Base-by-base conservation (phyloP, 148 eudicot species). In the Nepenthes gracilis region DNA sequence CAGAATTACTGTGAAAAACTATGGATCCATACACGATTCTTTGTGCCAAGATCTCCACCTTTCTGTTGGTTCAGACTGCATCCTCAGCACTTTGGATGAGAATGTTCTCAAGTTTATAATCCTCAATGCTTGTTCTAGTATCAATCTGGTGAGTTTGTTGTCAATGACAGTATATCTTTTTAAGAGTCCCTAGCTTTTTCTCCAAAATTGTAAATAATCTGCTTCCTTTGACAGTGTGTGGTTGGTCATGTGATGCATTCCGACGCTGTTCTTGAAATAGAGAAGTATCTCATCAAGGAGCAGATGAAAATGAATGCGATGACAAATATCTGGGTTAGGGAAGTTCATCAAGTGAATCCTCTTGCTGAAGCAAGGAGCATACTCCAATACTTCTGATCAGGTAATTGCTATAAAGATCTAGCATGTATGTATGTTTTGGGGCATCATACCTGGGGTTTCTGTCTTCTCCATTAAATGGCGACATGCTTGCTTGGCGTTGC, bases 271-370 rank as follows among this genome's bases (percentile, higher is more conserved):
- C 59, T 14, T 9, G 59, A 65, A 55, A 66, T 92, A 57, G 84
- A 81, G 66, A 72, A 76, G 66, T 77, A 48, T 15, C 75, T 86
- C 58, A 55, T 9, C n/a, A 70, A 69, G 68, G 72, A 78, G 77
- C 86, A 79, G 62, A 72, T 86, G 79, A 47, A 64, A 36, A 54
- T 83, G 75, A 85, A 72, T 60, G 69, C 80, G 1, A 50, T 86
- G 70, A 77, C 63, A 65, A 83, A 88, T 75, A 69, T 92, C 67
- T 86, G 90, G 98, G 85, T 71, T 40, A 65, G 68, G 45, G 81
- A 82, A 64, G 91, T 88, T 71, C 51, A 13, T 60, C 76, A 59
- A 49, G 61, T 72, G 43, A 63, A 82, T 68, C 70, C 81, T 52
- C 82, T 88, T 43, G 37, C 67, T 55, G 84, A 85, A 76, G 91